Percentiles rank a stretch among this genome's conserved stretches.
These are phyloP conservation scores for Mycosphaerella arachidis DNA, from an alignment of 2,329 filamentous ascomycete species.

Conservation along the genomic window DNA sequence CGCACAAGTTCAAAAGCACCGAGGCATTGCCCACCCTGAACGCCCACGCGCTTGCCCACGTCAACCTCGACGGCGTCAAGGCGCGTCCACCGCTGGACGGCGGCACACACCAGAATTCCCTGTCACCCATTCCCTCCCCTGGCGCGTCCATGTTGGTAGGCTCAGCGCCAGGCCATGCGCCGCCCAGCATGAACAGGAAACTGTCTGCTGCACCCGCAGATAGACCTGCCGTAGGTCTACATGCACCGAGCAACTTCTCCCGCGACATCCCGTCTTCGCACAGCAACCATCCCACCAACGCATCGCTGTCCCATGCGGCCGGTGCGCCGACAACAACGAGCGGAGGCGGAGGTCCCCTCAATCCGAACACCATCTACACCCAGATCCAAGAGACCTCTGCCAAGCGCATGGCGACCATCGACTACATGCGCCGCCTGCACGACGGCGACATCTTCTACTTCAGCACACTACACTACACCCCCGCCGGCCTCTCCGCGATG, in stretches of 20 bases:
- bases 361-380: slow-evolving; percentile 54
- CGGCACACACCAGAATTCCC: background rate
- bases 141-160: slow-evolving; percentile 17
- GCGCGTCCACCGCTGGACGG: background rate
- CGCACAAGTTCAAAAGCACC: slow-evolving; percentile 20
- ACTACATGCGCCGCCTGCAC: slow-evolving; percentile 89
- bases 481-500: slow-evolving; percentile 71
- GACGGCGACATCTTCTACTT: slow-evolving; percentile 97
- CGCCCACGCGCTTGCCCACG: slow-evolving; percentile 4
- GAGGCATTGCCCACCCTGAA: slow-evolving; percentile 18
- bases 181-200: slow-evolving; percentile 13
- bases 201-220: slow-evolving; percentile 7
- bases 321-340: slow-evolving; percentile 8
- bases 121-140: background rate
- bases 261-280: slow-evolving; percentile 22
- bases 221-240: slow-evolving; percentile 13
- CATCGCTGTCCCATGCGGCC: slow-evolving; percentile 18
- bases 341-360: slow-evolving; percentile 8
- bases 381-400: slow-evolving; percentile 78
- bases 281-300: slow-evolving; percentile 15
- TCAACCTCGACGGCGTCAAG: slow-evolving; percentile 11
- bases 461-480: slow-evolving; percentile 90
- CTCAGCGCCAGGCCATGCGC: slow-evolving; percentile 8
- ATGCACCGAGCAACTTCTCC: slow-evolving; percentile 23
- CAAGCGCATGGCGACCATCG: slow-evolving; percentile 89